These are phyloP conservation scores for Leccinum uliginosum DNA, from an alignment of 768 basidiomycete genomes.

Conservation along the genomic window DNA sequence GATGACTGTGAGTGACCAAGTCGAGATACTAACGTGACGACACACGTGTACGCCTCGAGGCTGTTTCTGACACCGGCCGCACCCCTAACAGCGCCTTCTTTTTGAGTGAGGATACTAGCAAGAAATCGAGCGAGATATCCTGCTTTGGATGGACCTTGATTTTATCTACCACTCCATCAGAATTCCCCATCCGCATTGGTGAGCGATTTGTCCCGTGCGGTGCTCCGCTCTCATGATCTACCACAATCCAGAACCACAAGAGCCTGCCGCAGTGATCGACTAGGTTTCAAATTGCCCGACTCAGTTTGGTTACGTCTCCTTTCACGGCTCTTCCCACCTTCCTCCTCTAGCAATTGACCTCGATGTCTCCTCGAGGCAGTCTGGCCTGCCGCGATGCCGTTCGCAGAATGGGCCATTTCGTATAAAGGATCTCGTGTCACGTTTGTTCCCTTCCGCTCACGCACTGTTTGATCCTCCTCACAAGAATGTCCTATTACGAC, in stretches of 20 bases:
- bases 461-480: conserved; percentile 2
- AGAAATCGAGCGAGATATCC: background rate
- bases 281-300: conserved; percentile 21
- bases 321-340: conserved; percentile 15
- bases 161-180: background rate
- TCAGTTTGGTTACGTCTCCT: conserved; percentile 10
- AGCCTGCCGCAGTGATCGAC: conserved; percentile 8
- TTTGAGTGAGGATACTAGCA: background rate
- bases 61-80: background rate
- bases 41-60: conserved; percentile 24
- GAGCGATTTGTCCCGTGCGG: conserved; percentile 11
- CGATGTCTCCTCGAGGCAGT: conserved; percentile 30
- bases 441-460: conserved; percentile 1
- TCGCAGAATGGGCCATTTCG: conserved; percentile 5
- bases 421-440: conserved; percentile 22
- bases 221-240: conserved; percentile 17
- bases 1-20: background rate
- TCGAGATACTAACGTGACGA: background rate
- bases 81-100: conserved; percentile 11
- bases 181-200: background rate
- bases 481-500: conserved; percentile 44
- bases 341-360: conserved; percentile 13
- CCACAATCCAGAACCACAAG: background rate
- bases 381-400: conserved; percentile 14
- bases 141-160: background rate